Conservation (phyloP, 1,284 basidiomycete genomes). For the Lentinula novae-zelandiae region DNA sequence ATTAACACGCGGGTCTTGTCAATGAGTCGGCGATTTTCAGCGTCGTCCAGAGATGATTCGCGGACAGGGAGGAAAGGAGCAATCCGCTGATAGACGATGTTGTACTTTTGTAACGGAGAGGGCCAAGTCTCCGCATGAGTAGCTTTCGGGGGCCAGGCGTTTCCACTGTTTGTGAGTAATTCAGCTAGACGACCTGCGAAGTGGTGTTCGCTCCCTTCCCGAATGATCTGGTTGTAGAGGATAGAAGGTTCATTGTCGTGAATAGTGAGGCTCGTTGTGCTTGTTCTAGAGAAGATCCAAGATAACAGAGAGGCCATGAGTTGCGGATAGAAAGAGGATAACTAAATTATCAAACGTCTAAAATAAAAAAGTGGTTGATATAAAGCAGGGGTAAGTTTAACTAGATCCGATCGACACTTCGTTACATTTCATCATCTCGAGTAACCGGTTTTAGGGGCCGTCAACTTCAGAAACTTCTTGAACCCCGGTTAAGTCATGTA, state of each 20-base stretch:
- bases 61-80: slow-evolving; percentile 16
- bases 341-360: not conserved
- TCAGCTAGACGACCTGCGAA: not conserved
- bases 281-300: not conserved
- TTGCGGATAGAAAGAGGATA: not conserved
- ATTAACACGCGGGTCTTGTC: slow-evolving; percentile 17
- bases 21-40: slow-evolving; percentile 18
- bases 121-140: slow-evolving; percentile 20
- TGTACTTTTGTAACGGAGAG: slow-evolving; percentile 12
- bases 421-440: not conserved
- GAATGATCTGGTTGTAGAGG: not conserved
- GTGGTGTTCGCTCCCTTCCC: not conserved
- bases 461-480: not conserved
- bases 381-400: not conserved
- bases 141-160: slow-evolving; percentile 19
- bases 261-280: not conserved
- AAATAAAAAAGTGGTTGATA: not conserved
- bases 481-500: not conserved
- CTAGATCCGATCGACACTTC: not conserved
- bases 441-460: not conserved
- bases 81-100: slow-evolving; percentile 15
- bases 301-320: slow-evolving; percentile 3
- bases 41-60: slow-evolving; percentile 18
- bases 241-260: not conserved
- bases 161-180: slow-evolving; percentile 2